Percentiles rank a stretch among this genome's conserved stretches.
Evolutionary conservation across 345 rosid genomes (phyloP).

Genomic region (Fremontodendron californicum): DNA sequence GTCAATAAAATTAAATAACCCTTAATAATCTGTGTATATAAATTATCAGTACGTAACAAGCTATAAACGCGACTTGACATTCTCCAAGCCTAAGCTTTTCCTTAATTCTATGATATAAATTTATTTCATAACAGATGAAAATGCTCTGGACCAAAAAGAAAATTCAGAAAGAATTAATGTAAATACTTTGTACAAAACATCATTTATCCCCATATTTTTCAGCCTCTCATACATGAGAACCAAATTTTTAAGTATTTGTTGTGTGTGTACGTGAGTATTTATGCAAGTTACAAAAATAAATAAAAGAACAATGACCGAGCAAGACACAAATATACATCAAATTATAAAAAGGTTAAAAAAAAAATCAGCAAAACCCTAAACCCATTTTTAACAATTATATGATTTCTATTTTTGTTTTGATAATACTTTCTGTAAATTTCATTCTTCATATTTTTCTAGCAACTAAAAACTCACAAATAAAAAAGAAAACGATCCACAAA

Average conservation of each 20-base stretch:
- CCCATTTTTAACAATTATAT: too few species aligned
- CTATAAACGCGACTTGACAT: neutral
- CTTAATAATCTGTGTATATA: neutral
- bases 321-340: neutral
- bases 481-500: too few species aligned
- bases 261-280: neutral
- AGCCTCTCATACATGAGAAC: neutral
- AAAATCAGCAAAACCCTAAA: too few species aligned
- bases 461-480: too few species aligned
- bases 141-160: neutral
- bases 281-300: neutral
- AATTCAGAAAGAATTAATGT: neutral
- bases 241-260: neutral
- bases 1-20: too few species aligned
- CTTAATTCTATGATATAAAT: neutral
- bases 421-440: too few species aligned
- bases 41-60: neutral
- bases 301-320: neutral
- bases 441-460: too few species aligned
- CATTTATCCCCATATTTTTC: neutral
- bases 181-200: neutral
- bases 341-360: too few species aligned
- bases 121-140: neutral
- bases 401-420: too few species aligned
- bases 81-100: neutral